A percentile compares a stretch with the other conserved stretches of the same genome.
These are phyloP conservation scores for Pugionium dolabratum DNA, from an alignment of 345 rosid genomes.

Conservation along the genomic window DNA sequence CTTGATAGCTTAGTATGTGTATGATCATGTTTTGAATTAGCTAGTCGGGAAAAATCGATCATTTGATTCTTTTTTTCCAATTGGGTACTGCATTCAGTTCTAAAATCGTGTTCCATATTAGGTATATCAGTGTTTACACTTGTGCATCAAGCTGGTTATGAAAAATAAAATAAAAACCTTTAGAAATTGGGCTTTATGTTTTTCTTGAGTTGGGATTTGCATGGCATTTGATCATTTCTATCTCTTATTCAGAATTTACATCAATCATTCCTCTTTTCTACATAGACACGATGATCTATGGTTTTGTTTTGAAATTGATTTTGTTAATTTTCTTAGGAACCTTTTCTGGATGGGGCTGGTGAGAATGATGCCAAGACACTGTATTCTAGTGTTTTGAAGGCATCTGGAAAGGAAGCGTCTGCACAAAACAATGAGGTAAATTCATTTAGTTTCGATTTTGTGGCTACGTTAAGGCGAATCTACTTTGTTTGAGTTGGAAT, in stretches of 20 bases:
- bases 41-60: background rate
- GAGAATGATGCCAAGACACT: slow-evolving; percentile 57
- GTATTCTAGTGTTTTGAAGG: slow-evolving; percentile 51
- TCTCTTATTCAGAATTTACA: background rate
- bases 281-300: background rate
- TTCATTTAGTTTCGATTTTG: background rate
- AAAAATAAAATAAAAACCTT: background rate
- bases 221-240: background rate
- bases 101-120: background rate
- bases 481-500: slow-evolving; percentile 10
- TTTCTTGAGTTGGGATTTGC: background rate
- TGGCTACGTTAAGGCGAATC: background rate
- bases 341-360: slow-evolving; percentile 28
- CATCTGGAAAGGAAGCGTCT: slow-evolving; percentile 47
- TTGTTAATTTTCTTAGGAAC: slow-evolving; percentile 45
- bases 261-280: background rate
- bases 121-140: slow-evolving; percentile 11
- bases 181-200: background rate
- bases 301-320: slow-evolving; percentile 12
- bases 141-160: slow-evolving; percentile 14
- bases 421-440: slow-evolving; percentile 36
- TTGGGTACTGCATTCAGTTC: background rate
- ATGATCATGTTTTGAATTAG: background rate
- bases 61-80: background rate
- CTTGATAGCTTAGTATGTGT: slow-evolving; percentile 26